phyloP scores from a whole-genome alignment of 1,284 basidiomycete species.

The Butyriboletus regius region DNA sequence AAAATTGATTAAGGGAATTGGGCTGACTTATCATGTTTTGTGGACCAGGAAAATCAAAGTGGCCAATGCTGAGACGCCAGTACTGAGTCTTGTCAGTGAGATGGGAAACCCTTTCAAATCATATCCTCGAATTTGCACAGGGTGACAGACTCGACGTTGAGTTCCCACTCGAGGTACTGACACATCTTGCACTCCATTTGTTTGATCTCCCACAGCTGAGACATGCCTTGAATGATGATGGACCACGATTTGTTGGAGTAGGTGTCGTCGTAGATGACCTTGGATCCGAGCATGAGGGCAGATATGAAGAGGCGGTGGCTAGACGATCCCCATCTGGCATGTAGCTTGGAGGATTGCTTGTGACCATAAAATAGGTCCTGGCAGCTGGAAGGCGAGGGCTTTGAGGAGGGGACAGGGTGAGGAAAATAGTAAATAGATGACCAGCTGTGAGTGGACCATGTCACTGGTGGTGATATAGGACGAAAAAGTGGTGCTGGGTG shows the following conservation, averaged over 20 bases:
- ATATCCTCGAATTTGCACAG: conserved; percentile 57
- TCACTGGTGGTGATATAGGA: too few relatives aligned
- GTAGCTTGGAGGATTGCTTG: too few relatives aligned
- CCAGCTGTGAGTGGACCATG: too few relatives aligned
- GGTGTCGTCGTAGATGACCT: conserved; percentile 93
- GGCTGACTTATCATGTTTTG: conserved; percentile 78
- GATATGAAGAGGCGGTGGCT: conserved; percentile 88
- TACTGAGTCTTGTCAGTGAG: conserved; percentile 61
- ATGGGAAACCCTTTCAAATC: conserved; percentile 53
- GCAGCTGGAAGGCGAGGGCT: too few relatives aligned
- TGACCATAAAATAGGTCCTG: too few relatives aligned
- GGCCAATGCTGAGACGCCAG: conserved; percentile 81
- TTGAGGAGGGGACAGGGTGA: too few relatives aligned
- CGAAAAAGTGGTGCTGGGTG: too few relatives aligned
- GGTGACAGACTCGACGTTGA: conserved; percentile 66
- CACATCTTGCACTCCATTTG: conserved; percentile 96
- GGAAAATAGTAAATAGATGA: too few relatives aligned
- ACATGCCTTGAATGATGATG: conserved; percentile 88
- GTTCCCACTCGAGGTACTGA: conserved; percentile 84
- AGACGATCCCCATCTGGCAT: conserved; percentile 59
- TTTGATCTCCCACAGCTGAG: conserved; percentile 82
- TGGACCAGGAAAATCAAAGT: conserved; percentile 91
- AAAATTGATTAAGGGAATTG: conserved; percentile 93
- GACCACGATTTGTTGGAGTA: conserved; percentile 95
- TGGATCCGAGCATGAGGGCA: conserved; percentile 87